Evolutionary conservation across 495 filamentous ascomycete species (phyloP), one percentile per base, ranked within the genome.

Genomic region (Aspergillus avenaceus): DNA sequence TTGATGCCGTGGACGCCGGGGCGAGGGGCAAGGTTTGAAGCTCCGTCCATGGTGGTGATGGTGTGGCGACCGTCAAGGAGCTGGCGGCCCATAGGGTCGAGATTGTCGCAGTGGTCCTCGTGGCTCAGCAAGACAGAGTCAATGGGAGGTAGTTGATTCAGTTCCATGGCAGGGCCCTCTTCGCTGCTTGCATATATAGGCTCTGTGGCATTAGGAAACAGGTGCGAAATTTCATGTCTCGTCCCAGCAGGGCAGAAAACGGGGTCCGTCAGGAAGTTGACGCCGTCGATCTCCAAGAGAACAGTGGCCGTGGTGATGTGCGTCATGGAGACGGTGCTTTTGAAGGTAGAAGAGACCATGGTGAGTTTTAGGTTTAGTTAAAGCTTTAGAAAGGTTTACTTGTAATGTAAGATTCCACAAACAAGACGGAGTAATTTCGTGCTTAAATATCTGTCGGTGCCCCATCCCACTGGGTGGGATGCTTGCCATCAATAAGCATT

Each of bases 91-190:
- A 61, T 45, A 12, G 65, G 62, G 28, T 82, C 77, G 0, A 82
- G 67, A 52, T 80, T 82, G 49, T 81, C 77, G 0, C 67, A 65
- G 47, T 82, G 77, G 55, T 80, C 77, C 61, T 80, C 79, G 48
- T 82, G 76, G 57, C 72, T 75, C 12, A 82, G 66, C 5, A 82
- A 64, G 3, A 82, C 59, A 11, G 70, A 74, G 25, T 79, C 77
- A 51, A 81, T 77, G 6, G 59, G 59, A 1, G 79, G 78, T 0
- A 81, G 63, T 4, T 73, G 26, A 1, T 63, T 49, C 0, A 78
- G 58, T 0, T 50, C 23, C 0, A 78, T 49, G 6, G 70, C 73
- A 0, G 76, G 71, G 19, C 64, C 67, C 3, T 61, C 11, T 23
- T 69, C 62, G 61, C 63, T 78, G 22, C 52, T 26, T n/a, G n/a